These are phyloP conservation scores for Alternaria atra DNA, from an alignment of 2,329 filamentous ascomycete genomes.

Conservation along the genomic window DNA sequence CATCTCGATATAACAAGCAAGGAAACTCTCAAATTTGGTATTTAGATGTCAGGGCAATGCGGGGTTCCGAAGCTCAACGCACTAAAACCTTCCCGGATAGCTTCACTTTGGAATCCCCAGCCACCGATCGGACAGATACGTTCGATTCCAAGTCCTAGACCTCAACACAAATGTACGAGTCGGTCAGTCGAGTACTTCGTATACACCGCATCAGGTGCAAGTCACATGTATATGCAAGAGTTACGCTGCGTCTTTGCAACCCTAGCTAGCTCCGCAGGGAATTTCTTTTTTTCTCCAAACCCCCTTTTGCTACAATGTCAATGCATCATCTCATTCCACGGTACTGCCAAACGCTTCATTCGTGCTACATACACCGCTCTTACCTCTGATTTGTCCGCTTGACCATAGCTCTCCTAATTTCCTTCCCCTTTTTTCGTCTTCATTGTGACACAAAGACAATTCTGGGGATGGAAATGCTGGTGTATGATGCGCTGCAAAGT, in stretches of 20 bases:
- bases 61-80: slow-evolving; percentile 1
- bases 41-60: not conserved
- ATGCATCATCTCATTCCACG: not conserved
- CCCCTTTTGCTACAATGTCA: not conserved
- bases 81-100: not conserved
- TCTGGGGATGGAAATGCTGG: not conserved
- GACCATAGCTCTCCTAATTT: not conserved
- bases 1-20: not conserved
- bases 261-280: not conserved
- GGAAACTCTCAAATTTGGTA: not conserved
- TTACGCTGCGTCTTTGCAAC: not conserved
- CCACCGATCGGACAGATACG: not conserved
- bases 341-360: not conserved
- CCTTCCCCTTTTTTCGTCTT: not conserved
- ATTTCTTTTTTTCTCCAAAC: not conserved
- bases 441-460: not conserved
- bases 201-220: not conserved
- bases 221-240: not conserved
- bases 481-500: not conserved
- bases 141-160: not conserved
- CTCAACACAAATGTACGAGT: not conserved
- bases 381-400: not conserved
- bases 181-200: not conserved
- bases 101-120: not conserved
- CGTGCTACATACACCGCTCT: not conserved